Conservation (phyloP, 2,329 filamentous ascomycete species). For the Cercospora sp. region DNA sequence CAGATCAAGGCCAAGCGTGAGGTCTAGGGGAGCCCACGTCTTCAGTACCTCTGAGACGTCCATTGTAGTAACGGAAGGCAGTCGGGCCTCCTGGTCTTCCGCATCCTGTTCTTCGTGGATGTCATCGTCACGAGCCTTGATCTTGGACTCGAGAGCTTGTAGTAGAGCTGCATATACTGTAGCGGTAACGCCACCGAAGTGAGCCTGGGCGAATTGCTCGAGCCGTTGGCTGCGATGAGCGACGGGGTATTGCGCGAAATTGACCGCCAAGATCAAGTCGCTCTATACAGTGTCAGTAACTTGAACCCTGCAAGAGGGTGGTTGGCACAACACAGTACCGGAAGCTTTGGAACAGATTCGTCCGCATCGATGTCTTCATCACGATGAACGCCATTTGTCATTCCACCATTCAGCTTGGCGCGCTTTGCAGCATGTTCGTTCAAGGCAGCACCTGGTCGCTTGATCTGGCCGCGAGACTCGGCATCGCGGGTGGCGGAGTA, state of each 20-base stretch:
- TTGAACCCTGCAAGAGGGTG: conserved; percentile 22
- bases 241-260: conserved; percentile 81
- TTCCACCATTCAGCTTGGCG: conserved; percentile 36
- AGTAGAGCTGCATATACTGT: conserved; percentile 76
- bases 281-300: conserved; percentile 52
- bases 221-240: conserved; percentile 78
- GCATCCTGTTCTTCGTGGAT: conserved; percentile 45
- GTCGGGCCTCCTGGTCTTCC: conserved; percentile 37
- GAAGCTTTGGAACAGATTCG: conserved; percentile 36
- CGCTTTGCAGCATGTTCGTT: conserved; percentile 32
- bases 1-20: conserved; percentile 35
- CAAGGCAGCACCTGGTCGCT: conserved; percentile 25
- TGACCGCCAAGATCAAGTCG: conserved; percentile 73
- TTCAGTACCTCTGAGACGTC: conserved; percentile 47
- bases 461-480: conserved; percentile 31
- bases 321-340: conserved; percentile 37
- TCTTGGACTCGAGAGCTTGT: conserved; percentile 66
- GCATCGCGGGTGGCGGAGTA: conserved; percentile 34
- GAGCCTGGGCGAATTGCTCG: conserved; percentile 67
- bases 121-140: conserved; percentile 66
- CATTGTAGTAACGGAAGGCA: conserved; percentile 42
- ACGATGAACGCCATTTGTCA: conserved; percentile 35
- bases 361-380: conserved; percentile 25
- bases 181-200: conserved; percentile 71
- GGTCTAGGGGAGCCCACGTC: conserved; percentile 39